These are phyloP conservation scores for Cryptosporidium ubiquitum DNA, from an alignment of 169 alveolate genomes.

Conservation along the genomic window DNA sequence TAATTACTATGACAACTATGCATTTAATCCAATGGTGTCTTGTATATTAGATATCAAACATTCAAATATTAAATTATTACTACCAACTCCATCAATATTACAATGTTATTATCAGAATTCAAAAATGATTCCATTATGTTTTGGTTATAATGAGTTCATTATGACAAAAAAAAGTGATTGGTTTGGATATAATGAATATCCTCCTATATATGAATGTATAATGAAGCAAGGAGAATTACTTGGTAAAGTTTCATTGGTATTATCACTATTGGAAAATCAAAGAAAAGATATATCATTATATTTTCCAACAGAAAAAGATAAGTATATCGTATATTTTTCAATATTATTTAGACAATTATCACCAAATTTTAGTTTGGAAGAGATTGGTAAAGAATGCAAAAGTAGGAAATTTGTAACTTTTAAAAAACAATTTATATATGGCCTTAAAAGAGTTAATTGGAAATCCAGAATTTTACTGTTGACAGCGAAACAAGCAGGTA, in stretches of 20 bases:
- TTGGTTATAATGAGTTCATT: conserved; percentile 51
- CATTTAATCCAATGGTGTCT: conserved; percentile 34
- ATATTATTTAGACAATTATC: conserved; percentile 47
- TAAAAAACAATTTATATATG: conserved; percentile 31
- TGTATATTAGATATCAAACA: conserved; percentile 51
- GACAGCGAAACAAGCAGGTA: conserved; percentile 26
- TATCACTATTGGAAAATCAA: conserved; percentile 24
- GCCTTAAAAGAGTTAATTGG: conserved; percentile 38
- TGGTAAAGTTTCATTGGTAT: conserved; percentile 22
- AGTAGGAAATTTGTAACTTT: conserved; percentile 15
- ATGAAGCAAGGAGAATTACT: conserved; percentile 47
- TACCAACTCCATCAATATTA: conserved; percentile 65
- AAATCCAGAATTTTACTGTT: conserved; percentile 20
- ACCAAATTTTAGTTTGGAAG: conserved; percentile 54
- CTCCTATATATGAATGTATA: conserved; percentile 25
- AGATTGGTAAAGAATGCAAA: conserved; percentile 11
- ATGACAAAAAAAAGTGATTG: conserved; percentile 58
- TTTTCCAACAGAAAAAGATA: conserved; percentile 27
- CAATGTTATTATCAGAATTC: neutral
- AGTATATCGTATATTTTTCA: conserved; percentile 10
- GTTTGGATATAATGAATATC: conserved; percentile 61
- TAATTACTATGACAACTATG: conserved; percentile 23
- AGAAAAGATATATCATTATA: conserved; percentile 33
- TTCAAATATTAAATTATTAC: conserved; percentile 16
- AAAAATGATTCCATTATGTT: conserved; percentile 45